phyloP scores from a whole-genome alignment of 2,329 filamentous ascomycete genomes.

The Hymenoscyphus occultus region DNA sequence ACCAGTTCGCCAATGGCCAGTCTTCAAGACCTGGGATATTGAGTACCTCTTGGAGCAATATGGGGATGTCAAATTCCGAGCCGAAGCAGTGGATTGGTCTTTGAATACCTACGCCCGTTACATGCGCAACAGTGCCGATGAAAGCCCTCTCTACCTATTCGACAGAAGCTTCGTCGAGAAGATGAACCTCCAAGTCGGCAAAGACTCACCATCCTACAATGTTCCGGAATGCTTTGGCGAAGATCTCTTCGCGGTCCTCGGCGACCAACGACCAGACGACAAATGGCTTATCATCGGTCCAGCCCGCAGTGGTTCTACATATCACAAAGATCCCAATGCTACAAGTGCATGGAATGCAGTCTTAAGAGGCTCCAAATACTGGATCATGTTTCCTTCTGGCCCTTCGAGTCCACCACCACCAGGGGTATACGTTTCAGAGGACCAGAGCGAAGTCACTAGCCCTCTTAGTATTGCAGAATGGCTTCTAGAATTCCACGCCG shows the following conservation, averaged over 20 bases:
- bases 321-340: slow-evolving; percentile 78
- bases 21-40: slow-evolving; percentile 70
- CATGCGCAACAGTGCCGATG: slow-evolving; percentile 75
- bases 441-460: slow-evolving; percentile 89
- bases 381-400: slow-evolving; percentile 90
- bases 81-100: slow-evolving; percentile 91
- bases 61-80: slow-evolving; percentile 69
- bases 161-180: slow-evolving; percentile 85
- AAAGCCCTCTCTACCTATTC: slow-evolving; percentile 90
- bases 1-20: slow-evolving; percentile 79
- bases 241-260: slow-evolving; percentile 80
- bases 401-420: slow-evolving; percentile 57
- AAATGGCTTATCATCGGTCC: slow-evolving; percentile 93
- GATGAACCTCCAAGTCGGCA: slow-evolving; percentile 67
- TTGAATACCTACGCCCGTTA: slow-evolving; percentile 79
- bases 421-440: slow-evolving; percentile 83
- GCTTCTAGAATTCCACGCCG: slow-evolving; percentile 83
- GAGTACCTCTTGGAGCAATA: slow-evolving; percentile 64
- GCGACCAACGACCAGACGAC: slow-evolving; percentile 75
- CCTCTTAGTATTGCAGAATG: slow-evolving; percentile 97
- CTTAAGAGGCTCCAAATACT: slow-evolving; percentile 87
- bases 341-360: slow-evolving; percentile 93
- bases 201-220: slow-evolving; percentile 60
- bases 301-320: slow-evolving; percentile 83
- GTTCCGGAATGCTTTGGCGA: slow-evolving; percentile 79